Percentiles rank a stretch among this genome's conserved stretches.
Conservation (phyloP, 306 rosid species). For the Gastrolobium bilobum region DNA sequence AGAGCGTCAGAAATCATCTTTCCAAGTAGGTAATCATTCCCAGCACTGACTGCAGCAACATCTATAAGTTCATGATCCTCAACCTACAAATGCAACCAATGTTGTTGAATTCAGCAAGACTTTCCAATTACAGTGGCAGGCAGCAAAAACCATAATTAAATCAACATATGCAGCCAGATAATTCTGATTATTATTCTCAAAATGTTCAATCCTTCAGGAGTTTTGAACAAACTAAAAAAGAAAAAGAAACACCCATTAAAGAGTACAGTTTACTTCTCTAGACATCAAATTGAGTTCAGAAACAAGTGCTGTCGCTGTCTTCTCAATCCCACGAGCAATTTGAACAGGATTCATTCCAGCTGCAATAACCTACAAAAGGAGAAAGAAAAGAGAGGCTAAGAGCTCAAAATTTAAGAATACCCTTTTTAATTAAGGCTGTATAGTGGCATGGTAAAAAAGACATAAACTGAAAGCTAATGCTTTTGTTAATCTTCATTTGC, state of each 20-base stretch:
- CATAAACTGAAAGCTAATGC: constrained; percentile 11
- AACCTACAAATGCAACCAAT: constrained; percentile 62
- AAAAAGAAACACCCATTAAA: not conserved
- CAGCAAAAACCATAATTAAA: constrained; percentile 20
- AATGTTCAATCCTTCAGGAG: not conserved
- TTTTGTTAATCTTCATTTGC: constrained; percentile 25
- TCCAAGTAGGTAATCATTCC: constrained; percentile 84
- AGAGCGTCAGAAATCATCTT: constrained; percentile 86
- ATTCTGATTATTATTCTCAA: constrained; percentile 23
- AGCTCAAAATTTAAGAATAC: constrained; percentile 9
- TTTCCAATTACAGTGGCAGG: constrained; percentile 37
- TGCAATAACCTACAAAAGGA: constrained; percentile 74
- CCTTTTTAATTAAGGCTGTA: not conserved
- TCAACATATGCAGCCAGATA: constrained; percentile 30
- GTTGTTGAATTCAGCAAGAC: constrained; percentile 44
- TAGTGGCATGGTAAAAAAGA: not conserved
- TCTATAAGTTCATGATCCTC: constrained; percentile 82
- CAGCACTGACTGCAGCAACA: constrained; percentile 94
- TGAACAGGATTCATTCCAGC: constrained; percentile 95
- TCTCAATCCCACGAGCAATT: constrained; percentile 90
- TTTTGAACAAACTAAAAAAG: not conserved
- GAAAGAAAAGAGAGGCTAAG: constrained; percentile 5
- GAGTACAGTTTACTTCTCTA: constrained; percentile 66
- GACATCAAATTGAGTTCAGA: constrained; percentile 82
- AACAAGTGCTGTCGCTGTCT: constrained; percentile 82